These are phyloP conservation scores for Aspergillus floridensis DNA, from an alignment of 2,329 filamentous ascomycete species.

Conservation along the genomic window DNA sequence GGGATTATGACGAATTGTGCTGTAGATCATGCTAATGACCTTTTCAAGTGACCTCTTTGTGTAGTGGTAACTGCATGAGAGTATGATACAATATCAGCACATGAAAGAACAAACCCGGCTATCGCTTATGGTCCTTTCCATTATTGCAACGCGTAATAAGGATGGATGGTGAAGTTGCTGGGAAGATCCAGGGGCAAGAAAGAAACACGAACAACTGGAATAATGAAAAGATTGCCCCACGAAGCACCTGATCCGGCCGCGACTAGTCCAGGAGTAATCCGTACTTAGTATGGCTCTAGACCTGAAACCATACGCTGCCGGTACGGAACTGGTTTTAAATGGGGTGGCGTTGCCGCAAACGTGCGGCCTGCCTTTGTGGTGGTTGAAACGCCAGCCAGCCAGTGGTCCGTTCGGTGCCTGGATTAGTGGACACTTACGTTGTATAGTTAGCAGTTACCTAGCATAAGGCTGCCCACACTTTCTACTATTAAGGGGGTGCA, in stretches of 20 bases:
- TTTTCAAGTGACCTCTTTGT: neutral
- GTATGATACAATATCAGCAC: neutral
- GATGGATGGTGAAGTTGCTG: neutral
- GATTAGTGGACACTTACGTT: neutral
- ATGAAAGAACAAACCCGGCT: neutral
- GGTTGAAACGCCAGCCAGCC: neutral
- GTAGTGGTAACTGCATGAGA: neutral
- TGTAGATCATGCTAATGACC: neutral
- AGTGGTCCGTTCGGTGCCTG: neutral
- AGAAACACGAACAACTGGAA: neutral
- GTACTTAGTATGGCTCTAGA: constrained; percentile 4
- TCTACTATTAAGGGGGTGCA: neutral
- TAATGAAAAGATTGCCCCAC: neutral
- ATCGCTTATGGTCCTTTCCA: no score
- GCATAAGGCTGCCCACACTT: neutral
- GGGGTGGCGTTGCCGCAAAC: constrained; percentile 15
- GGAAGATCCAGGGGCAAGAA: neutral
- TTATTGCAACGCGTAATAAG: neutral
- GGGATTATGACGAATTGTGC: neutral
- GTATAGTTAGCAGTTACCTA: no score
- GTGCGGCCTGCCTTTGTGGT: constrained; percentile 4
- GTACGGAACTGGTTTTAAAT: constrained; percentile 10
- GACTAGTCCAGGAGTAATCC: neutral
- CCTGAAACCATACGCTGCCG: constrained; percentile 7
- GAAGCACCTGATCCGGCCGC: constrained; percentile 11